Base-by-base conservation (phyloP, 2,329 filamentous ascomycete genomes). In the Aureobasidium vineae region DNA sequence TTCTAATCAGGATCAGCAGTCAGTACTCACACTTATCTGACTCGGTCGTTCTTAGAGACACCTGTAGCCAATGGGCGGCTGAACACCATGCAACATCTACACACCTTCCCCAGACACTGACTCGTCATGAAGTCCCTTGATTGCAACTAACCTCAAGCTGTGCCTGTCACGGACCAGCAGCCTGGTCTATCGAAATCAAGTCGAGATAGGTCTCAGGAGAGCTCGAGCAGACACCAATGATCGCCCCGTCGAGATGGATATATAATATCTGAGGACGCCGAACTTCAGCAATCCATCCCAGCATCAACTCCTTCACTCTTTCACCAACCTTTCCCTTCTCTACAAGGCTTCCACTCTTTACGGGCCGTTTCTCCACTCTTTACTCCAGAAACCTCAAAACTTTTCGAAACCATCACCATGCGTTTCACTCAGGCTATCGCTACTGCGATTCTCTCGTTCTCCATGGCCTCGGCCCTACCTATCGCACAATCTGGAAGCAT, bases 381-480 rank as follows among this genome's bases (percentile, higher is more conserved):
- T 23, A 19, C n/a, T 26, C 5, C 19, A 28, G 11, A 21, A 56
- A 56, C 50, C 49, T 19, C 49, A 8, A 23, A 56, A 28, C 53
- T 5, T 5, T 26, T 19, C 21, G 15, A 26, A 45, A 28, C 54
- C n/a, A 33, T 11, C 13, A 59, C 3, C 26, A 59, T 59, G 54
- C 54, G 54, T 45, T 59, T 59, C 54, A 59, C 54, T 59, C 54
- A 59, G 40, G 54, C 54, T 59, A 43, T 59, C 13, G 54, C 54
- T 38, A 59, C 40, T 38, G 54, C 54, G 19, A 40, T 41, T 19
- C 54, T 59, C 13, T 59, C 54, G 11, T 26, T 26, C 40, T n/a
- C 54, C 23, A 41, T 59, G 54, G 26, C 13, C 40, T 43, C 54
- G 16, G 54, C 54, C 21, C 21, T 59, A 26, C 54, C 54, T 23